phyloP scores from a whole-genome alignment of 2,329 filamentous ascomycete genomes.

The Leptographium flavum region DNA sequence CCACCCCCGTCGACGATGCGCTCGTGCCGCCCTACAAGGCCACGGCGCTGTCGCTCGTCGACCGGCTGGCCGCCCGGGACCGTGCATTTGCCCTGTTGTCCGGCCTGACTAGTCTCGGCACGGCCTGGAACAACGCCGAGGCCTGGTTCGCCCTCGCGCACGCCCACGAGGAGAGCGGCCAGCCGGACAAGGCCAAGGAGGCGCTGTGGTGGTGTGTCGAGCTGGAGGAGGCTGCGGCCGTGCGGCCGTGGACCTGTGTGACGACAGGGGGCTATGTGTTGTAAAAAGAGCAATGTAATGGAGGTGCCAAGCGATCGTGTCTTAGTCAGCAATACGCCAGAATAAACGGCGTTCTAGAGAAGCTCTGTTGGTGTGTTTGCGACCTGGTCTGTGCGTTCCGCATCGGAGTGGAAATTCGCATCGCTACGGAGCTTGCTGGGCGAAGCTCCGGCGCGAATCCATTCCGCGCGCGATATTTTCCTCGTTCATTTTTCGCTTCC shows the following conservation, averaged over 20 bases:
- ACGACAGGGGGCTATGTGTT: conserved; percentile 53
- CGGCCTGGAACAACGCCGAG: conserved; percentile 81
- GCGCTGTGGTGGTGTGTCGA: conserved; percentile 97
- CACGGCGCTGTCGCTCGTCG: conserved; percentile 54
- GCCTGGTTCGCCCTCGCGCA: conserved; percentile 84
- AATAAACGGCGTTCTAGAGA: background rate
- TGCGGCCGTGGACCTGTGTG: conserved; percentile 65
- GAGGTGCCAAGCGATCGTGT: background rate
- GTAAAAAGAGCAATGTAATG: conserved; percentile 15
- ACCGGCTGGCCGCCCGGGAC: conserved; percentile 79
- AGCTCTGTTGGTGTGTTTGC: background rate
- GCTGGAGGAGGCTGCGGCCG: conserved; percentile 69
- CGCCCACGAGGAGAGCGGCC: conserved; percentile 76
- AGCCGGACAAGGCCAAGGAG: conserved; percentile 77
- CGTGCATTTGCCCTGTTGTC: conserved; percentile 75
- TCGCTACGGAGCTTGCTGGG: conserved; percentile 2
- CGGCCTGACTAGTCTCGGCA: conserved; percentile 69
- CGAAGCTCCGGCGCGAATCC: background rate
- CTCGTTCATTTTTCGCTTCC: background rate
- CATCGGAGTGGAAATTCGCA: background rate
- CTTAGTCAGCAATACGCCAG: background rate
- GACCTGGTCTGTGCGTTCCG: background rate
- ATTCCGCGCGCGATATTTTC: too few relatives aligned
- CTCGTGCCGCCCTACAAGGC: conserved; percentile 37
- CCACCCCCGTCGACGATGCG: background rate